Evolutionary conservation across 164 flowering plant genomes (phyloP).

Genomic region (Tetrastigma voinierianum): DNA sequence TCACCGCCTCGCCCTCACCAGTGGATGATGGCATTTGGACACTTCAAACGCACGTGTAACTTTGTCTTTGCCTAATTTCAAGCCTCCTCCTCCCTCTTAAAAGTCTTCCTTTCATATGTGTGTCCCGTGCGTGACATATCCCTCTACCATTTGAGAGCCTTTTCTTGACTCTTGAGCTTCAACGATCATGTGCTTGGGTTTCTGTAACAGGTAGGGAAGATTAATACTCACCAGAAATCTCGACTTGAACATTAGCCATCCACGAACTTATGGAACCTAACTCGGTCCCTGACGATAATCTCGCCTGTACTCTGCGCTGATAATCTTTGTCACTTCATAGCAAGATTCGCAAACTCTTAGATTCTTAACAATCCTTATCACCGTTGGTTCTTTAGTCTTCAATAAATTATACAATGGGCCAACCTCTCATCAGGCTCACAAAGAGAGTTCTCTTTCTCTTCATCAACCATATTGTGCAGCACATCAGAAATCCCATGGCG

Average conservation of each 20-base stretch:
- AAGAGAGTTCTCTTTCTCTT: conserved; percentile 36
- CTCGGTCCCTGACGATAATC: conserved; percentile 57
- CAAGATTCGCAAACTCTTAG: conserved; percentile 37
- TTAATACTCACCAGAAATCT: conserved; percentile 31
- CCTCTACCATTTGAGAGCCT: too few species aligned
- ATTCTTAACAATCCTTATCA: conserved; percentile 40
- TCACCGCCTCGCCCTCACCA: too few species aligned
- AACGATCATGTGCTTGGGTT: too few species aligned
- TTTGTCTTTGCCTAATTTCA: too few species aligned
- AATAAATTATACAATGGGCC: conserved; percentile 42
- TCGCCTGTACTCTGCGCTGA: conserved; percentile 48
- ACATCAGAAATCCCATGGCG: conserved; percentile 32
- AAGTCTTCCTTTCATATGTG: too few species aligned
- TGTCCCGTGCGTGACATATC: too few species aligned
- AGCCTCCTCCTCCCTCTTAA: too few species aligned
- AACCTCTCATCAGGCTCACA: conserved; percentile 43
- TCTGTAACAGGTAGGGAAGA: too few species aligned
- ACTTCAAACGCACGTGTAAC: too few species aligned
- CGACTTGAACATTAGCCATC: conserved; percentile 47
- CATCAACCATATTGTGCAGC: conserved; percentile 37
- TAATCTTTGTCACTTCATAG: conserved; percentile 50
- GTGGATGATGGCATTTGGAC: too few species aligned
- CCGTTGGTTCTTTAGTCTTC: conserved; percentile 35
- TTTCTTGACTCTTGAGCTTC: too few species aligned
- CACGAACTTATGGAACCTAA: conserved; percentile 45